Conservation (phyloP, 441 rosid species). For the Jatropha podagrica region DNA sequence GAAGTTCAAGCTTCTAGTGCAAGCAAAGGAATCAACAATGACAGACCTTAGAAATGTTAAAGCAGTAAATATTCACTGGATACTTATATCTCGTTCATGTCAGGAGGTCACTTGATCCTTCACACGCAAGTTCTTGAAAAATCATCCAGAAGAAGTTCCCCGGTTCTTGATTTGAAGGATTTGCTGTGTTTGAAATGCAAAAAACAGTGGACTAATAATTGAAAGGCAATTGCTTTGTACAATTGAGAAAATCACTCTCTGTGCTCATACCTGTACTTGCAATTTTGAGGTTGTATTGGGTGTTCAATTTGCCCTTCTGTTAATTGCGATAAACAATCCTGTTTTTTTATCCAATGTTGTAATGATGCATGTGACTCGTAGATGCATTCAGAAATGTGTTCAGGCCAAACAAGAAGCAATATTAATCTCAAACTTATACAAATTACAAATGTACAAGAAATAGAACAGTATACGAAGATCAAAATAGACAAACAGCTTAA, state of each 20-base stretch:
- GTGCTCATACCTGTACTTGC: slow-evolving; percentile 16
- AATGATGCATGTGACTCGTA: not conserved
- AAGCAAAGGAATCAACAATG: slow-evolving; percentile 35
- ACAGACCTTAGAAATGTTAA: slow-evolving; percentile 29
- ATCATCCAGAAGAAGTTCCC: not conserved
- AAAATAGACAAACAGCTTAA: not conserved
- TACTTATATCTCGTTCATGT: not conserved
- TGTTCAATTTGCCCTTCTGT: not conserved
- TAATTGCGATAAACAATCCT: not conserved
- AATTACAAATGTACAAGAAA: not conserved
- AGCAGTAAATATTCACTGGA: slow-evolving; percentile 13
- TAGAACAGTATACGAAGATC: no score
- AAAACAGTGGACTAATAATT: slow-evolving; percentile 4
- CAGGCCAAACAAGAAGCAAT: no score
- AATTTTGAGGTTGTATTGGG: slow-evolving; percentile 12
- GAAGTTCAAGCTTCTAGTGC: slow-evolving; percentile 32
- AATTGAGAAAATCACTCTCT: slow-evolving; percentile 1
- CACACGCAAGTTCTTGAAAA: not conserved
- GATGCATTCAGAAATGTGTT: no score
- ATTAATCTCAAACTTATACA: no score
- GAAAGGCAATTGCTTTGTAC: slow-evolving; percentile 10
- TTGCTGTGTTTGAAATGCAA: slow-evolving; percentile 16
- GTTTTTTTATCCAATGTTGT: not conserved
- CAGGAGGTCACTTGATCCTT: not conserved
- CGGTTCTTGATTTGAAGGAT: slow-evolving; percentile 6